Evolutionary conservation across 768 basidiomycete genomes (phyloP).

Genomic region (Rossbeevera mucosa): DNA sequence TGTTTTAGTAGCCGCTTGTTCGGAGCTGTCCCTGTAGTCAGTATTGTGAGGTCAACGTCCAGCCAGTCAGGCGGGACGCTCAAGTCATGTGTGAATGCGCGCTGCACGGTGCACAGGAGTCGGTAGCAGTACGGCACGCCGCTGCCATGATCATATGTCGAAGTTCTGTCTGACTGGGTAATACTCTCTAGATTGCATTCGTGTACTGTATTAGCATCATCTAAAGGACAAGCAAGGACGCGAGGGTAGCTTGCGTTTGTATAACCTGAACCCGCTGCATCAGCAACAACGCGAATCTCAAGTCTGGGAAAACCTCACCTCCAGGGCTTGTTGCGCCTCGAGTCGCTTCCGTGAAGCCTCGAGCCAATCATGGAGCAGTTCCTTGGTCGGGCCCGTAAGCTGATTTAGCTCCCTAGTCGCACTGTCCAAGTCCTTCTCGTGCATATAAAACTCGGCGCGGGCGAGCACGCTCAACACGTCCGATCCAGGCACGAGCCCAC

Average conservation of each 20-base stretch:
- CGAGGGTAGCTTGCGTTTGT: conserved; percentile 77
- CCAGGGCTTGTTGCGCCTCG: conserved; percentile 88
- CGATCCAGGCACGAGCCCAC: conserved; percentile 64
- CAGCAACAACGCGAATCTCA: conserved; percentile 1
- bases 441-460: conserved; percentile 85
- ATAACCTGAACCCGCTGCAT: conserved; percentile 52
- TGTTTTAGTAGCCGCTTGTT: too few species aligned
- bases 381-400: conserved; percentile 74
- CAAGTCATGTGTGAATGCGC: conserved; percentile 89
- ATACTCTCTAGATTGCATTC: conserved; percentile 20
- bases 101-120: conserved; percentile 28
- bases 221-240: conserved; percentile 73
- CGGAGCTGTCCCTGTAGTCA: too few species aligned
- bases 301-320: conserved; percentile 41
- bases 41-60: conserved; percentile 51
- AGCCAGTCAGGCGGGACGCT: conserved; percentile 75
- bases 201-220: conserved; percentile 6
- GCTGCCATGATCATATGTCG: too few species aligned
- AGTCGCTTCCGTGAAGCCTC: conserved; percentile 81
- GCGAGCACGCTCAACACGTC: conserved; percentile 82
- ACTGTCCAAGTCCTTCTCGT: conserved; percentile 80
- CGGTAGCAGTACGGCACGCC: not conserved
- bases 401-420: conserved; percentile 94
- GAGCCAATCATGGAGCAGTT: conserved; percentile 81
- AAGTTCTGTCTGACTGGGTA: not conserved